Evolutionary conservation across 2,329 filamentous ascomycete species (phyloP).

Genomic region (Ascosphaera acerosa): DNA sequence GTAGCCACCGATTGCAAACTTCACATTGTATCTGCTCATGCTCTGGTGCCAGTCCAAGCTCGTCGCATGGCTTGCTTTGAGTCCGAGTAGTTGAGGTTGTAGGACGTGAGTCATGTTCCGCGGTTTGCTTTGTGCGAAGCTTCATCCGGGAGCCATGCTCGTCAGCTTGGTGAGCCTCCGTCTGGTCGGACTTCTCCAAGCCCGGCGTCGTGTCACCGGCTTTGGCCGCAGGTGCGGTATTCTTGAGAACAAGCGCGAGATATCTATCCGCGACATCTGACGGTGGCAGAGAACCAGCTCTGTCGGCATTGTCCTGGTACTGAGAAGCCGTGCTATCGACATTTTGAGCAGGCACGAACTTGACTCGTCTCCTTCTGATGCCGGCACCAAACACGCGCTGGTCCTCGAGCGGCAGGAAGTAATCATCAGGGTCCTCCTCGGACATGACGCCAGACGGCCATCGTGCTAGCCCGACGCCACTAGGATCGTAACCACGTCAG

Average conservation of each 20-base stretch:
- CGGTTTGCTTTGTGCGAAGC: not conserved
- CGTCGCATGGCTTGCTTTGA: no score
- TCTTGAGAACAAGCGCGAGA: constrained; percentile 22
- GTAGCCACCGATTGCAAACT: constrained; percentile 34
- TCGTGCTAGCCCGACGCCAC: no score
- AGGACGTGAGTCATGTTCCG: not conserved
- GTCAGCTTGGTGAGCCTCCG: not conserved
- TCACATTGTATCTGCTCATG: constrained; percentile 20
- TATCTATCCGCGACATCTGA: constrained; percentile 17
- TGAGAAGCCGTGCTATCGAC: constrained; percentile 11
- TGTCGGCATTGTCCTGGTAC: constrained; percentile 7
- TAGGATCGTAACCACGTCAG: no score
- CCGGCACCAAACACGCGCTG: constrained; percentile 35
- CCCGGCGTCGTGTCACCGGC: not conserved
- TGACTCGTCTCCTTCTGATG: constrained; percentile 34
- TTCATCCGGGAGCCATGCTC: not conserved
- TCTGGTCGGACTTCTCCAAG: constrained; percentile 1
- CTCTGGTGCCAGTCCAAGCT: constrained; percentile 3
- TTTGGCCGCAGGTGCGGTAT: constrained; percentile 3
- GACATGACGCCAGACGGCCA: constrained; percentile 7
- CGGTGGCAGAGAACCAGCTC: constrained; percentile 8
- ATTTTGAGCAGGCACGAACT: constrained; percentile 30
- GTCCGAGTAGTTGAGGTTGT: not conserved
- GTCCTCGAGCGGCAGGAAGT: constrained; percentile 30
- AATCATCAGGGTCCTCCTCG: constrained; percentile 27